Evolutionary conservation across 2,329 filamentous ascomycete genomes (phyloP).

Genomic region (Neofusicoccum umdonicola): DNA sequence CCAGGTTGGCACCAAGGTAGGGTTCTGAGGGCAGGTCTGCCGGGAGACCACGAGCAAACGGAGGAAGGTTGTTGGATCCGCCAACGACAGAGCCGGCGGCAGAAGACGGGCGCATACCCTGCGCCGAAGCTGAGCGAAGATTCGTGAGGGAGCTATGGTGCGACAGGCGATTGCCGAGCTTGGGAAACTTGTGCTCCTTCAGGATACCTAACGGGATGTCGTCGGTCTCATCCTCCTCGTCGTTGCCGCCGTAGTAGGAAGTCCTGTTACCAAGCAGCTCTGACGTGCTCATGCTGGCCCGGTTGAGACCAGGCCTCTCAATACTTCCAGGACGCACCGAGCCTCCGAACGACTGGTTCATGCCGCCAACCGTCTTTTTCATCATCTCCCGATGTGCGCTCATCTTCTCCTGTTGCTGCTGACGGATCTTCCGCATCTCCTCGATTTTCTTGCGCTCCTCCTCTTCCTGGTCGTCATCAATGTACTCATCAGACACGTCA

Average conservation of each 20-base stretch:
- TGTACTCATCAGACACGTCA: slow-evolving; percentile 13
- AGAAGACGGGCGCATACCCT: slow-evolving; percentile 9
- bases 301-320: slow-evolving; percentile 10
- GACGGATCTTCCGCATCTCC: slow-evolving; percentile 14
- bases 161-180: slow-evolving; percentile 4
- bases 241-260: background rate
- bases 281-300: slow-evolving; percentile 9
- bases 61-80: slow-evolving; percentile 26
- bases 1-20: slow-evolving; percentile 35
- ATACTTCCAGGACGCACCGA: background rate
- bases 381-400: slow-evolving; percentile 14
- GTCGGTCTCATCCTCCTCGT: slow-evolving; percentile 22
- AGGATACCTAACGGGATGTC: slow-evolving; percentile 40
- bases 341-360: slow-evolving; percentile 8
- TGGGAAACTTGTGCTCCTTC: slow-evolving; percentile 36
- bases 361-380: slow-evolving; percentile 14
- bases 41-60: slow-evolving; percentile 36
- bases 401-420: slow-evolving; percentile 16
- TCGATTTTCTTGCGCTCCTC: slow-evolving; percentile 18
- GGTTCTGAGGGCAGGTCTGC: slow-evolving; percentile 27
- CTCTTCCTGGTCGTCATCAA: slow-evolving; percentile 17
- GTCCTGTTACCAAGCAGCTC: slow-evolving; percentile 7
- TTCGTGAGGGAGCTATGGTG: slow-evolving; percentile 11
- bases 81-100: background rate
- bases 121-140: slow-evolving; percentile 8